Evolutionary conservation across 2,329 filamentous ascomycete genomes (phyloP), one percentile per base, ranked within the genome.

Genomic region (Ophioceras dolichostomum): DNA sequence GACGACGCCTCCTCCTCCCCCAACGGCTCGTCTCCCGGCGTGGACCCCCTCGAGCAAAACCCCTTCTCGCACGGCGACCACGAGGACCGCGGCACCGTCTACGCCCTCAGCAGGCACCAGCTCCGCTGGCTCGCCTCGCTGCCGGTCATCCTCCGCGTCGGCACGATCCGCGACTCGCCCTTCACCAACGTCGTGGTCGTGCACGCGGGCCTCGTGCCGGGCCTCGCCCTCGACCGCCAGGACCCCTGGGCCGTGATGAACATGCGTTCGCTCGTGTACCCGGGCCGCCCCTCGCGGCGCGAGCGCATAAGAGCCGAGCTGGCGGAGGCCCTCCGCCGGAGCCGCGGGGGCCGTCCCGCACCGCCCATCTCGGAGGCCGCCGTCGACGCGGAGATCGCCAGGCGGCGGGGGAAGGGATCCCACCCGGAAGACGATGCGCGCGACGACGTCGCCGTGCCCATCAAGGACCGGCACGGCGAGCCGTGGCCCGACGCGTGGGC

Each of bases 181-280:
- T 52, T 53, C 42, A 44, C 50, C 28, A 67, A 79, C 40, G 66
- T 93, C 4, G 67, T 80, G 5, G 79, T 87, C 36, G 89, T 88
- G 6, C 91, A 96, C 60, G 89, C 76, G 0, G 91, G 91, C 1
- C 67, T 96, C 2, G 78, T 91, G 0, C 85, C 89, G 0, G 81
- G 78, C 5, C 61, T 94, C 1, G 57, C 71, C 1, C 65, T 94
- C 12, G 66, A 79, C 32, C 64, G 70, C 36, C 89, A 80, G 47
- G 70, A 95, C 55, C 81, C 87, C 0, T 78, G 75, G 56, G 79
- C 81, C 36, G 82, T 83, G 29, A 95, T 95, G 87, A 91, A 86
- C 53, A 93, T 98, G 84, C 77, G 87, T 39, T 83, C 78, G 6
- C 72, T 94, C 38, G 68, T 83, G 46, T 68, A 65, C 45, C 60